These are phyloP conservation scores for Globisporangium radiosum DNA, from an alignment of 352 stramenopile genomes.

Conservation along the genomic window DNA sequence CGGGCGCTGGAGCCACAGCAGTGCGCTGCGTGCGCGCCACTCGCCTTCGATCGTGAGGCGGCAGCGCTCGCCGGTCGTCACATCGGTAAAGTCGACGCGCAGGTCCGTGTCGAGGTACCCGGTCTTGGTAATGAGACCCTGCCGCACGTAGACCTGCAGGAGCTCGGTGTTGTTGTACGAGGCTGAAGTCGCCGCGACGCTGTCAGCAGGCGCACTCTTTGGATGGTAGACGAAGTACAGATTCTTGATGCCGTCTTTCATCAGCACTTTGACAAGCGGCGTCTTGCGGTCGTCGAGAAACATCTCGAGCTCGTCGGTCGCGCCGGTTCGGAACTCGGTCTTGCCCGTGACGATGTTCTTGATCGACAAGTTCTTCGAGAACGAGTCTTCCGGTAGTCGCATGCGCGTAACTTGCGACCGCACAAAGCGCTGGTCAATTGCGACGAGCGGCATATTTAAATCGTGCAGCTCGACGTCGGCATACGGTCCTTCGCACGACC, in stretches of 20 bases:
- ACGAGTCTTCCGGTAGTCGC: constrained; percentile 2
- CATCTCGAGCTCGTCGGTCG: not conserved
- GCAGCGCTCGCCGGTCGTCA: constrained; percentile 5
- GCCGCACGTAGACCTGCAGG: constrained; percentile 10
- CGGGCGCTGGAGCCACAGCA: constrained; percentile 7
- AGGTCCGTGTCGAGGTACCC: constrained; percentile 5
- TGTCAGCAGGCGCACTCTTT: not conserved
- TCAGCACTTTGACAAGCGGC: not conserved
- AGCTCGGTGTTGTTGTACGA: not conserved
- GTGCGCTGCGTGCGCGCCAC: not conserved
- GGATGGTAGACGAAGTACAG: constrained; percentile 6
- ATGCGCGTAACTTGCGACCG: not conserved
- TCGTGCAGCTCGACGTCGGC: constrained; percentile 2
- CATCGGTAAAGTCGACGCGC: constrained; percentile 8
- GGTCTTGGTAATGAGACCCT: not conserved
- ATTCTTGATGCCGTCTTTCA: constrained; percentile 1
- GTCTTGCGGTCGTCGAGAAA: constrained; percentile 1
- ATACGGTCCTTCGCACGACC: constrained; percentile 4
- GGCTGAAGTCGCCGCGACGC: not conserved
- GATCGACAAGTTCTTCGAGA: constrained; percentile 7
- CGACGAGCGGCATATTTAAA: not conserved
- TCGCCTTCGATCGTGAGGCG: constrained; percentile 5
- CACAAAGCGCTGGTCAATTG: constrained; percentile 8
- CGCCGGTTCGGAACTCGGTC: not conserved
- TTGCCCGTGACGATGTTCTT: constrained; percentile 1